These are phyloP conservation scores for Russula earlei DNA, from an alignment of 768 basidiomycete species.

Conservation along the genomic window DNA sequence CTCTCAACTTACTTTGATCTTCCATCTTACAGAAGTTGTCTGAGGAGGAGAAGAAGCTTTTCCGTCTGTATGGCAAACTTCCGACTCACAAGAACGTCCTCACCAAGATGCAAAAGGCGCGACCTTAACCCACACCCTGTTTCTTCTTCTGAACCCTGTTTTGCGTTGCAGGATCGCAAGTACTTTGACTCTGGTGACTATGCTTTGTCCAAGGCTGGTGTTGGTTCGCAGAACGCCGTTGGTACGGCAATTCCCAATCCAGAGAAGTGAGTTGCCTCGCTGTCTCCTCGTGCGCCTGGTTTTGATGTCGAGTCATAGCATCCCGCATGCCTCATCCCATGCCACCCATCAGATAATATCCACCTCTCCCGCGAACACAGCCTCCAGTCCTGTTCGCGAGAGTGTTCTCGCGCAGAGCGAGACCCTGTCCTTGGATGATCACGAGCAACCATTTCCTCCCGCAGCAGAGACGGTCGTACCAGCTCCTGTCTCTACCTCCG, in stretches of 20 bases:
- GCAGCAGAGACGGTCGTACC: background rate
- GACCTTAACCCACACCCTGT: slow-evolving; percentile 20
- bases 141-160: slow-evolving; percentile 12
- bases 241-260: slow-evolving; percentile 98
- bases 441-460: slow-evolving; percentile 4
- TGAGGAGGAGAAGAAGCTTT: slow-evolving; percentile 89
- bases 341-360: slow-evolving; percentile 29
- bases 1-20: background rate
- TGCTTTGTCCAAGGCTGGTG: slow-evolving; percentile 91
- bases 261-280: slow-evolving; percentile 61
- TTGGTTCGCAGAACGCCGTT: slow-evolving; percentile 76
- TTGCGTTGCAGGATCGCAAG: slow-evolving; percentile 72
- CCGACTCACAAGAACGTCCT: slow-evolving; percentile 90
- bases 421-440: background rate
- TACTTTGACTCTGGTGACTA: slow-evolving; percentile 99
- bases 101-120: slow-evolving; percentile 91
- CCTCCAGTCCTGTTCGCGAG: slow-evolving; percentile 20
- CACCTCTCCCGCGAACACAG: slow-evolving; percentile 13
- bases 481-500: background rate
- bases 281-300: slow-evolving; percentile 12
- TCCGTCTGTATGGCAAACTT: slow-evolving; percentile 89
- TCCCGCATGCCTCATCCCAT: slow-evolving; percentile 79
- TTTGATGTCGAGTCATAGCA: slow-evolving; percentile 38
- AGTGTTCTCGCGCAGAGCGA: slow-evolving; percentile 13
- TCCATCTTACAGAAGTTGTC: slow-evolving; percentile 51